Base-by-base conservation (phyloP, 1,139 yeast species). In the Scheffersomyces illinoinensis region DNA sequence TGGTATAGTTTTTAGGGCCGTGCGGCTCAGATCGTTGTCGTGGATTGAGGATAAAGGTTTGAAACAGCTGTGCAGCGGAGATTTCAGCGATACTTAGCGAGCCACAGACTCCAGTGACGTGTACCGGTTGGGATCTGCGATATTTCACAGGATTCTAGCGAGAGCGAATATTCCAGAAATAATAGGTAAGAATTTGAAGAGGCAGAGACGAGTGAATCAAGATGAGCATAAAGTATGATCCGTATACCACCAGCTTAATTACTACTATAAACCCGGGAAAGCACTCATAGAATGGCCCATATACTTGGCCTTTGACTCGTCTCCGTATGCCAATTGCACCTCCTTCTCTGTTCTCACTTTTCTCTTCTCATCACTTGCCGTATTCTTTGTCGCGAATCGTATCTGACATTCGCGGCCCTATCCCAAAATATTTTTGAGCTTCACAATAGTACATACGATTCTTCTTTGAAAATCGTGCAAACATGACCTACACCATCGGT, bases 401-500 rank as follows among this genome's bases (percentile, higher is more conserved):
- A 10, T 10, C 43, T 33, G 43, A 33, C 43, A 33, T 33, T 33
- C 43, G 43, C 43, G 17, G 43, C 2, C 43, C 43, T 4, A 33
- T 33, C 43, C 12, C 10, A 17, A 33, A 33, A 33, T 33, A 33
- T 33, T 33, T 39, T 33, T 4, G 33, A 7, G 21, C 33, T 26
- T 26, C 33, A 10, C 33, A 10, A 33, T 39, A 46, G 8, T 26
- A 21, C 10, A 51, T 20, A 4, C 12, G 2, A 10, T 39, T 19
- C 47, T 52, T 23, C 53, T 39, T 19, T 39, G 10, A 14, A 18
- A 20, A 48, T 12, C 49, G 39, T 19, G 39, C 23, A 19, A 18
- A 18, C 54, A 77, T 76, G 81, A 72, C 78, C 5, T 77, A 77
- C 59, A 70, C 75, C 18, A 69, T 77, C 50, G 82, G 79, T 18